phyloP scores from a whole-genome alignment of 2,329 filamentous ascomycete genomes.

The Paecilomyces sp. region DNA sequence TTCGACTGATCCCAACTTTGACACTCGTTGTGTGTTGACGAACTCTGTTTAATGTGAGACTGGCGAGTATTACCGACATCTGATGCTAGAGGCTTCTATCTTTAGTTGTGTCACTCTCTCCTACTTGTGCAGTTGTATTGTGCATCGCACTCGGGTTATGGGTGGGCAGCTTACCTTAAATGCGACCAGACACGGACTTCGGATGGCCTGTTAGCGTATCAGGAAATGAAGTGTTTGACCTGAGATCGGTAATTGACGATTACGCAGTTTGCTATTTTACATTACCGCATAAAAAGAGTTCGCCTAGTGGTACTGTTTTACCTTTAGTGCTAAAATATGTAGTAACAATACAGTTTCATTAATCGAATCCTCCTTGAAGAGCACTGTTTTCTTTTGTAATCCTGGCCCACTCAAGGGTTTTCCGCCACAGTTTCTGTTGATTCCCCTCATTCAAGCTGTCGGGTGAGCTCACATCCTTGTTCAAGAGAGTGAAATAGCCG shows the following conservation, averaged over 20 bases:
- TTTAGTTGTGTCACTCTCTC: no score
- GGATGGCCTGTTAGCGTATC: background rate
- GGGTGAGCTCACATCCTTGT: conserved; percentile 22
- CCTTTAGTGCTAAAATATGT: background rate
- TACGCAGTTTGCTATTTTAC: background rate
- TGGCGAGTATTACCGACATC: no score
- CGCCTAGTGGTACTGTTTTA: background rate
- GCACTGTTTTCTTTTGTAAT: conserved; percentile 13
- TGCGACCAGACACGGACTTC: background rate
- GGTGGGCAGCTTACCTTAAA: background rate
- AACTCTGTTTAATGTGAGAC: no score
- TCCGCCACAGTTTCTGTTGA: conserved; percentile 27
- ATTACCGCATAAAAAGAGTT: background rate
- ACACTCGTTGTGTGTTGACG: no score
- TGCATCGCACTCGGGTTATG: background rate
- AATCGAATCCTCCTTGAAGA: conserved; percentile 3
- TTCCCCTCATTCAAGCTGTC: conserved; percentile 21
- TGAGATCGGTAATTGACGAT: background rate
- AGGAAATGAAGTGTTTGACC: conserved; percentile 21
- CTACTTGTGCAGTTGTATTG: no score
- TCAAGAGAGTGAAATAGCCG: conserved; percentile 27
- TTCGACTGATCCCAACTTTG: no score
- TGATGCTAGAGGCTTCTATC: no score
- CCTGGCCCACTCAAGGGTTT: conserved; percentile 25
- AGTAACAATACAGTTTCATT: background rate